phyloP scores from a whole-genome alignment of 2,329 filamentous ascomycete genomes.

The Trichoderma sp. region DNA sequence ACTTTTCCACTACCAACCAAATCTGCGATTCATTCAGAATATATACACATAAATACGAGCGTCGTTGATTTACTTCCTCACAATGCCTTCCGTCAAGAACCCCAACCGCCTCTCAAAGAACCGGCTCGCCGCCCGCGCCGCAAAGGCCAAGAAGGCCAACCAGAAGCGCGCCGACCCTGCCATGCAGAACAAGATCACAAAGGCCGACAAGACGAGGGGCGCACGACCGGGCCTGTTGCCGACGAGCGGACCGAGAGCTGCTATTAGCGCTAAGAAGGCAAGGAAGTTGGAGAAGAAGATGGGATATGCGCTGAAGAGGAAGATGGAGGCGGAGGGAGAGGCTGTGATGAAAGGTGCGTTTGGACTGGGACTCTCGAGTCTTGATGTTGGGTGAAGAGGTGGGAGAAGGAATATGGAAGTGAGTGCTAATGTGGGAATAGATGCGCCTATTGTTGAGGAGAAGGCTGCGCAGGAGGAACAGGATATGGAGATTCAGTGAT shows the following conservation, averaged over 20 bases:
- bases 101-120: constrained; percentile 57
- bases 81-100: constrained; percentile 57
- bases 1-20: background rate
- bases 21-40: background rate
- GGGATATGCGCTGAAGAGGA: constrained; percentile 52
- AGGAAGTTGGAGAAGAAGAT: constrained; percentile 56
- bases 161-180: constrained; percentile 42
- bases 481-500: constrained; percentile 26
- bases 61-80: background rate
- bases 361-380: background rate
- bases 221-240: constrained; percentile 54
- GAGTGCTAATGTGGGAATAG: constrained; percentile 18
- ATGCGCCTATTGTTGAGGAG: constrained; percentile 23
- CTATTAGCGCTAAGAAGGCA: constrained; percentile 54
- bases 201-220: constrained; percentile 47
- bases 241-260: constrained; percentile 52
- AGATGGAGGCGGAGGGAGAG: constrained; percentile 50
- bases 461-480: constrained; percentile 22
- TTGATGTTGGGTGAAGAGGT: background rate
- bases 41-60: background rate
- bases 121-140: constrained; percentile 47
- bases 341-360: constrained; percentile 48
- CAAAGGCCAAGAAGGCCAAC: constrained; percentile 43
- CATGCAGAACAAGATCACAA: constrained; percentile 41
- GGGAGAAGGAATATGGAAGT: background rate